Conservation (phyloP, 2,329 filamentous ascomycete genomes). For the Trichophyton schoenleinii region DNA sequence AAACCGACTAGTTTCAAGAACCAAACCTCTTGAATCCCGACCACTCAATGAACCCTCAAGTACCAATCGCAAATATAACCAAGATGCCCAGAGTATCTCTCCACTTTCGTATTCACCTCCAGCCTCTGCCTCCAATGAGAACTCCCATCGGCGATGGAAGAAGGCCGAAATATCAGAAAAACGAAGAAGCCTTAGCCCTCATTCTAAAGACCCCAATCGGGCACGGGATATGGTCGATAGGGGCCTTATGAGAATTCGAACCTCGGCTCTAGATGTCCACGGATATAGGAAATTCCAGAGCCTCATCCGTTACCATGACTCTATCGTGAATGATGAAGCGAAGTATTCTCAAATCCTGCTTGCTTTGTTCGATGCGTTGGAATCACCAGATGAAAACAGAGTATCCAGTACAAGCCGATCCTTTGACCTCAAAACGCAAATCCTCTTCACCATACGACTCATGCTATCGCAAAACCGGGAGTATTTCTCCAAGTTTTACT, state of each 20-base stretch:
- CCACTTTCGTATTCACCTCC: constrained; percentile 5
- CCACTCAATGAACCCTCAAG: constrained; percentile 25
- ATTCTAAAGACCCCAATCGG: constrained; percentile 27
- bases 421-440: constrained; percentile 31
- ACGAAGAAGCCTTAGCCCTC: constrained; percentile 26
- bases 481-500: constrained; percentile 25
- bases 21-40: constrained; percentile 28
- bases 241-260: constrained; percentile 25
- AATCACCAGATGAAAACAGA: constrained; percentile 21
- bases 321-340: constrained; percentile 24
- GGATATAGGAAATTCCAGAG: constrained; percentile 33
- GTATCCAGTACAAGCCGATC: constrained; percentile 15
- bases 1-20: constrained; percentile 16
- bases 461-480: constrained; percentile 27
- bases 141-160: constrained; percentile 22
- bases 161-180: constrained; percentile 21
- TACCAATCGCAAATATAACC: constrained; percentile 18
- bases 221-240: constrained; percentile 29
- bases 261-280: constrained; percentile 28
- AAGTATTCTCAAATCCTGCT: constrained; percentile 29
- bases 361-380: constrained; percentile 28
- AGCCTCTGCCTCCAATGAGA: constrained; percentile 13
- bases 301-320: constrained; percentile 27
- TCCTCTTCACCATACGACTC: constrained; percentile 30
- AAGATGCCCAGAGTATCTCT: constrained; percentile 11